These are phyloP conservation scores for Gryganskiella cystojenkinii DNA, from an alignment of 192 early-diverging fungal species.

Conservation along the genomic window DNA sequence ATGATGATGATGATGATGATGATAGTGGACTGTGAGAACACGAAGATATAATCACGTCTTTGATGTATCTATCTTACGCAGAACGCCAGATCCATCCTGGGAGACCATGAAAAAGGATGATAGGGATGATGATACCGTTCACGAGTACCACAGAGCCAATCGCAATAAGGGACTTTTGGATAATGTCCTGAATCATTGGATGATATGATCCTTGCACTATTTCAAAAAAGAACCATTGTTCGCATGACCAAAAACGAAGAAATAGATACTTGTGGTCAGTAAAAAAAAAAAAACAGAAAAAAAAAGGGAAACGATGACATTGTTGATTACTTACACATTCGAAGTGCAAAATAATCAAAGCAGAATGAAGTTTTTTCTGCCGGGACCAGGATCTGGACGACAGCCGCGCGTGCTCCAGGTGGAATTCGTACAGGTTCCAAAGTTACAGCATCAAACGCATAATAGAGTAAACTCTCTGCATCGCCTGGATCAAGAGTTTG, in stretches of 20 bases:
- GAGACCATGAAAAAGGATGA: slow-evolving; percentile 39
- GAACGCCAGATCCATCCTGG: slow-evolving; percentile 52
- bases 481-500: slow-evolving; percentile 11
- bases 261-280: neutral
- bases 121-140: slow-evolving; percentile 26
- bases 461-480: slow-evolving; percentile 36
- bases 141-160: slow-evolving; percentile 21
- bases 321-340: slow-evolving; percentile 16
- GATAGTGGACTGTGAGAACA: neutral
- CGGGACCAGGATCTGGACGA: slow-evolving; percentile 41
- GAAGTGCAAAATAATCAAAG: slow-evolving; percentile 48
- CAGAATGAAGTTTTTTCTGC: slow-evolving; percentile 28
- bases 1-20: neutral
- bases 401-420: slow-evolving; percentile 21
- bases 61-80: slow-evolving; percentile 20
- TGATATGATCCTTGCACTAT: slow-evolving; percentile 29
- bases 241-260: slow-evolving; percentile 4
- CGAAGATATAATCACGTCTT: neutral
- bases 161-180: slow-evolving; percentile 41
- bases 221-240: too few relatives aligned
- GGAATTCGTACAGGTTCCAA: slow-evolving; percentile 20
- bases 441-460: slow-evolving; percentile 30
- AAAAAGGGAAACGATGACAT: neutral
- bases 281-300: neutral
- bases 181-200: slow-evolving; percentile 19